Base-by-base conservation (phyloP, 2,329 filamentous ascomycete genomes). In the Trichoderma gracile region DNA sequence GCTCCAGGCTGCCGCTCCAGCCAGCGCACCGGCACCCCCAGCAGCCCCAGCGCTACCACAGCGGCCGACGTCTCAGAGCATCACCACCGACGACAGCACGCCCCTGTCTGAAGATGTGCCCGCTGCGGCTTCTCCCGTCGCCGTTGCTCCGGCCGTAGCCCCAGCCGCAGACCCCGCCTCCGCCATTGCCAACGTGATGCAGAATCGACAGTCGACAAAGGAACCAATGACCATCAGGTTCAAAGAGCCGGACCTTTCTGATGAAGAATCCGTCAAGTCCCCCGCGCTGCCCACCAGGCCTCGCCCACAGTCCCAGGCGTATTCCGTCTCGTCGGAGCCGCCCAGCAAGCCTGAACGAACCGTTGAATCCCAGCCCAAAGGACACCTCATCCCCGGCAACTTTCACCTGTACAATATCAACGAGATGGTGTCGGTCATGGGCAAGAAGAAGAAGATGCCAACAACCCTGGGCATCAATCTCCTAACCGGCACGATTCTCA, bases 331-430 rank as follows among this genome's bases (percentile, higher is more conserved):
- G 19, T 30, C 43, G 7, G 61, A 64, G 23, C 33, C 25, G 12
- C 43, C 62, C 8, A 19, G 78, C 77, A 66, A 77, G 78, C 67
- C 80, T 72, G 71, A 68, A 71, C 69, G 63, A 68, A 73, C 74
- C 23, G 75, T 77, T 15, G 71, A 72, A 30, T 23, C 69, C 40
- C 47, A 61, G 14, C 49, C 55, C 7, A 82, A 86, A 40, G 81
- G 81, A 17, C 79, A 79, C 43, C 75, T 76, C 33, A 88, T 89
- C 2, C 91, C 91, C 5, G 91, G 91, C 19, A 92, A 91, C 2
- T 98, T 93, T 73, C 93, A 96, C 73, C 83, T 98, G 76, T 98
- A 97, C 78, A 97, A 97, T 71, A 93, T 98, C 71, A 96, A 93
- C 74, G 94, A 98, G 78, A 97, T 97, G 90, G 87, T 97, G 5